Conservation (phyloP, 345 rosid genomes). For the Zanthoxylum bungeanum region DNA sequence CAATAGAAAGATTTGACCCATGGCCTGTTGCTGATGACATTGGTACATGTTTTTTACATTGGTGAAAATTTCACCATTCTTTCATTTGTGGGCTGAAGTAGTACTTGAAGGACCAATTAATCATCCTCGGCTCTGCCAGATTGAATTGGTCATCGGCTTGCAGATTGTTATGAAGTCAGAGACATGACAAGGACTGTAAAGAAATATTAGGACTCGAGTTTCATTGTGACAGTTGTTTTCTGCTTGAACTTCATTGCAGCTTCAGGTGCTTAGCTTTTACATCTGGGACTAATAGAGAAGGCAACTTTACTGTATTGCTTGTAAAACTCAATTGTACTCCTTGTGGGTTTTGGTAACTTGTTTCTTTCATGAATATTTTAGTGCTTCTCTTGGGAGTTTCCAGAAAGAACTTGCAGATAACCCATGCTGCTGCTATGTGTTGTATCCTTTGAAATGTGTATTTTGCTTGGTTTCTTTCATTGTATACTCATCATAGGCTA, state of each 20-base stretch:
- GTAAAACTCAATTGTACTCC: conserved; percentile 16
- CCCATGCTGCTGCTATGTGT: background rate
- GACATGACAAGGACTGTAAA: conserved; percentile 16
- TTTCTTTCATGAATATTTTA: conserved; percentile 10
- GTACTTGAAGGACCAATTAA: conserved; percentile 9
- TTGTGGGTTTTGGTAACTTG: conserved; percentile 11
- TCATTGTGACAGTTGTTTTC: background rate
- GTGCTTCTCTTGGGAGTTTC: background rate
- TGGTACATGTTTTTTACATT: conserved; percentile 13
- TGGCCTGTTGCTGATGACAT: background rate
- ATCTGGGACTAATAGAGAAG: conserved; percentile 16
- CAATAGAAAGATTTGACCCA: conserved; percentile 39
- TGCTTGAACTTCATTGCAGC: conserved; percentile 10
- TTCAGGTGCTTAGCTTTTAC: conserved; percentile 1
- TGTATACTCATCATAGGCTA: background rate
- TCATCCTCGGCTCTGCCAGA: conserved; percentile 11
- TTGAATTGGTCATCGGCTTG: conserved; percentile 12
- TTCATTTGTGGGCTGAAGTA: conserved; percentile 39
- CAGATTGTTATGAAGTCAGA: conserved; percentile 17
- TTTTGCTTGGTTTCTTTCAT: background rate
- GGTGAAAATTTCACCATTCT: conserved; percentile 30
- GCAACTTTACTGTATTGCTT: conserved; percentile 16
- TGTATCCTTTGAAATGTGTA: background rate
- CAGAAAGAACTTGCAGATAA: background rate
- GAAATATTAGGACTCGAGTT: background rate